These are phyloP conservation scores for Acanthamoeba healyi DNA, from an alignment of 208 protist genomes.

Conservation along the genomic window DNA sequence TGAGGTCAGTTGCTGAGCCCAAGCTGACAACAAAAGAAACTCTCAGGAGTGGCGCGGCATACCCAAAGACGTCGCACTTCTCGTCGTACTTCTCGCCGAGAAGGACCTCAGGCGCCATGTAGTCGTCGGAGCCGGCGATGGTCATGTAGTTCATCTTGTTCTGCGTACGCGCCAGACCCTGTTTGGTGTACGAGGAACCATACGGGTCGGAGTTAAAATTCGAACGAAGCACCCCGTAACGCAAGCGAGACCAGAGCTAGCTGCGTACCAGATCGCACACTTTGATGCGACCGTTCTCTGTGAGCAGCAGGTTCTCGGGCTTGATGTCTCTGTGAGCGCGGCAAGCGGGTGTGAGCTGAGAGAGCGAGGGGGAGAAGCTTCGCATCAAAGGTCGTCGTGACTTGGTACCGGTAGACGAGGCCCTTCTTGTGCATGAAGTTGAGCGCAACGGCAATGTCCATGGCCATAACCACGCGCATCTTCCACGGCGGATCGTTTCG, in stretches of 20 bases:
- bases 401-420: conserved; percentile 57
- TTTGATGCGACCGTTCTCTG: conserved; percentile 66
- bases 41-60: background rate
- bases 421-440: conserved; percentile 39
- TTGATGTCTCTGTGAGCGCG: conserved; percentile 30
- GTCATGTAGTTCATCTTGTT: conserved; percentile 66
- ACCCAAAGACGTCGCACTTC: conserved; percentile 68
- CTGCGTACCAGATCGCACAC: conserved; percentile 26
- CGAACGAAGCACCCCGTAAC: background rate
- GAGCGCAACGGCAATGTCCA: conserved; percentile 47
- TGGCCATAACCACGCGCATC: conserved; percentile 27
- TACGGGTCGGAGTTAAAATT: background rate
- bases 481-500: conserved; percentile 37
- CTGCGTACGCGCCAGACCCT: conserved; percentile 49
- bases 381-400: no score
- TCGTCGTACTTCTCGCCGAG: conserved; percentile 69
- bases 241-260: background rate
- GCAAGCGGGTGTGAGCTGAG: background rate
- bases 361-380: background rate
- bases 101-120: conserved; percentile 65
- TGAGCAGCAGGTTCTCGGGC: conserved; percentile 63
- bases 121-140: conserved; percentile 45
- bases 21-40: no score
- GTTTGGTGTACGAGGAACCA: background rate
- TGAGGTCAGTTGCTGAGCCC: no score